Evolutionary conservation across 2,329 filamentous ascomycete genomes (phyloP).

Genomic region (Furcasterigmium sp.): DNA sequence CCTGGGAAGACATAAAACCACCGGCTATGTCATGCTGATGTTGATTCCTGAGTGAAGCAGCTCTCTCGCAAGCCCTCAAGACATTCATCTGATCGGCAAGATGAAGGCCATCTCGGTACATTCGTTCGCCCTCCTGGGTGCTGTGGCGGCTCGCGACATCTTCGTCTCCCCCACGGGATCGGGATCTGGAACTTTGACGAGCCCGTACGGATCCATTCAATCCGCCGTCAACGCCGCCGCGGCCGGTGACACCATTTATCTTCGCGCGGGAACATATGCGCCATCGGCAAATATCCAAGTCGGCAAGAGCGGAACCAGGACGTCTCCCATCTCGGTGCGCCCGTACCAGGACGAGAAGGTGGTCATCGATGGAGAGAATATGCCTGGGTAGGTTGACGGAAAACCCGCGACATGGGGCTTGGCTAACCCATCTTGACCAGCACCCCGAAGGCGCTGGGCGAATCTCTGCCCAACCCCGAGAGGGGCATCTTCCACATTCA

Average conservation of each 20-base stretch:
- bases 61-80: too few species aligned
- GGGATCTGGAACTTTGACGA: conserved; percentile 25
- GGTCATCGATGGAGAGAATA: conserved; percentile 35
- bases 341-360: conserved; percentile 34
- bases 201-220: conserved; percentile 36
- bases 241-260: conserved; percentile 34
- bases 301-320: conserved; percentile 30
- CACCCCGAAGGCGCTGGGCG: conserved; percentile 32
- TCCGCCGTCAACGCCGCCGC: conserved; percentile 32
- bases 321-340: conserved; percentile 30
- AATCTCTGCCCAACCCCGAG: conserved; percentile 28
- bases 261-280: conserved; percentile 35
- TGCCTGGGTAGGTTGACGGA: conserved; percentile 20
- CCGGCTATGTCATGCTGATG: too few species aligned
- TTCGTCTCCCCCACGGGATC: conserved; percentile 35
- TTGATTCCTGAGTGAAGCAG: too few species aligned
- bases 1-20: too few species aligned
- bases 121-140: not conserved
- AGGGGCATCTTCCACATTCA: conserved; percentile 40
- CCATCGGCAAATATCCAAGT: conserved; percentile 37
- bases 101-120: not conserved
- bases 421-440: conserved; percentile 5
- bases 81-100: not conserved
- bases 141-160: conserved; percentile 14
- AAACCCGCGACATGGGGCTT: not conserved